Evolutionary conservation across 1,284 basidiomycete genomes (phyloP).

Genomic region (Clitocybe nebularis): DNA sequence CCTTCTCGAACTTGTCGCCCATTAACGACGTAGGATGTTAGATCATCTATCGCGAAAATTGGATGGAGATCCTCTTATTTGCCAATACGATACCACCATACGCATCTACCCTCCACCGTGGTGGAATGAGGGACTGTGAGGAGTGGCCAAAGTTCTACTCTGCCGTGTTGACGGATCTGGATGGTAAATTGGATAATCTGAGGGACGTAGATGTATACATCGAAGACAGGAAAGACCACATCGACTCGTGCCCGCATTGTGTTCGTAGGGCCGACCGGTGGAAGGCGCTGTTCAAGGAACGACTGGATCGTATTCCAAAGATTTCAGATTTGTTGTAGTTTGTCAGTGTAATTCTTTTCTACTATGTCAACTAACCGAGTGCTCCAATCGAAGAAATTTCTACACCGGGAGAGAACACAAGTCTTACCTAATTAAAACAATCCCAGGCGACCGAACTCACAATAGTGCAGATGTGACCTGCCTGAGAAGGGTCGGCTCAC

Average conservation of each 20-base stretch:
- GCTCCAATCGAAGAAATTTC: too few relatives aligned
- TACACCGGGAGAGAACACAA: too few relatives aligned
- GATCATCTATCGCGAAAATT: slow-evolving; percentile 1
- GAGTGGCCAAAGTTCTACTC: background rate
- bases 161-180: background rate
- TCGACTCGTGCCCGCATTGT: background rate
- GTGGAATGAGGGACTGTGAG: background rate
- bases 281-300: too few relatives aligned
- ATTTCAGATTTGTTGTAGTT: too few relatives aligned
- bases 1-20: too few relatives aligned
- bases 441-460: too few relatives aligned
- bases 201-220: background rate
- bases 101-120: background rate
- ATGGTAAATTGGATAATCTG: background rate
- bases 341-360: too few relatives aligned
- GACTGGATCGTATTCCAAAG: too few relatives aligned
- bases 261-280: background rate
- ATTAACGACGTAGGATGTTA: background rate
- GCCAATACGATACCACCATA: background rate
- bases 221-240: background rate
- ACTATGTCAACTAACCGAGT: too few relatives aligned
- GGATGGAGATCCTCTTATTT: background rate
- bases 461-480: too few relatives aligned
- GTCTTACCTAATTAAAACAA: too few relatives aligned
- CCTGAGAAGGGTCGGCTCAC: too few relatives aligned